Evolutionary conservation across 495 filamentous ascomycete species (phyloP).

Genomic region (Aspergillus taichungensis): DNA sequence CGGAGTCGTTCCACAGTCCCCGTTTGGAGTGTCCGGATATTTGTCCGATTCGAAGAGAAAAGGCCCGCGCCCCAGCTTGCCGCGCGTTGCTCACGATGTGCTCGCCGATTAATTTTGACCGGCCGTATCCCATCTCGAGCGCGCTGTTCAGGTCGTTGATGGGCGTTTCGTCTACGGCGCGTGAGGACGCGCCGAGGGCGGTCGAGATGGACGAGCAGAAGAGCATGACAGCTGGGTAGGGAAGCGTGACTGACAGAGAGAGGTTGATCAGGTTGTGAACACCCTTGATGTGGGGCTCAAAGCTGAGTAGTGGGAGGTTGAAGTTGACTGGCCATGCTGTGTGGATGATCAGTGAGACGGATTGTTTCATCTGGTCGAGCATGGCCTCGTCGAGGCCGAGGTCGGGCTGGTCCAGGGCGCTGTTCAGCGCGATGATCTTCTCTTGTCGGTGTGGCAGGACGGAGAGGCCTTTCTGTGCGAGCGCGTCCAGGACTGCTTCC

Average conservation of each 20-base stretch:
- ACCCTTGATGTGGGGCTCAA: slow-evolving; percentile 40
- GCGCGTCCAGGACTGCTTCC: slow-evolving; percentile 20
- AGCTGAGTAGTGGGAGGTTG: slow-evolving; percentile 33
- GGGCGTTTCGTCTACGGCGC: slow-evolving; percentile 34
- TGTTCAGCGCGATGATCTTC: slow-evolving; percentile 35
- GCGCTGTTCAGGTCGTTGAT: slow-evolving; percentile 31
- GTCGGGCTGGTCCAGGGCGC: slow-evolving; percentile 27
- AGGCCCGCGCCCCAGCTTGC: slow-evolving; percentile 24
- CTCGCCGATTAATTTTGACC: slow-evolving; percentile 49
- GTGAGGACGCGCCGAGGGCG: slow-evolving; percentile 22
- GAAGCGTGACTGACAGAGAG: slow-evolving; percentile 35
- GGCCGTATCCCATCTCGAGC: slow-evolving; percentile 47
- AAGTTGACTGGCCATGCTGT: slow-evolving; percentile 53
- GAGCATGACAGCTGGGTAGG: slow-evolving; percentile 36
- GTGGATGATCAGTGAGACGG: slow-evolving; percentile 44
- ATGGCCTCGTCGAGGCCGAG: slow-evolving; percentile 33
- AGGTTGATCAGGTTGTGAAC: slow-evolving; percentile 45
- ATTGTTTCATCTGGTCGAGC: slow-evolving; percentile 27
- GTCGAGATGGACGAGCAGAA: slow-evolving; percentile 48
- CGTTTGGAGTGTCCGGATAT: slow-evolving; percentile 44
- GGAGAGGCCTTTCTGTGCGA: slow-evolving; percentile 25
- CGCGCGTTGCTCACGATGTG: slow-evolving; percentile 37
- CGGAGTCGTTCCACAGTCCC: slow-evolving; percentile 52
- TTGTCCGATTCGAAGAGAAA: slow-evolving; percentile 51
- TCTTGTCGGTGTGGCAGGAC: slow-evolving; percentile 20